phyloP scores from a whole-genome alignment of 768 basidiomycete genomes.

The Pholiota microspora region DNA sequence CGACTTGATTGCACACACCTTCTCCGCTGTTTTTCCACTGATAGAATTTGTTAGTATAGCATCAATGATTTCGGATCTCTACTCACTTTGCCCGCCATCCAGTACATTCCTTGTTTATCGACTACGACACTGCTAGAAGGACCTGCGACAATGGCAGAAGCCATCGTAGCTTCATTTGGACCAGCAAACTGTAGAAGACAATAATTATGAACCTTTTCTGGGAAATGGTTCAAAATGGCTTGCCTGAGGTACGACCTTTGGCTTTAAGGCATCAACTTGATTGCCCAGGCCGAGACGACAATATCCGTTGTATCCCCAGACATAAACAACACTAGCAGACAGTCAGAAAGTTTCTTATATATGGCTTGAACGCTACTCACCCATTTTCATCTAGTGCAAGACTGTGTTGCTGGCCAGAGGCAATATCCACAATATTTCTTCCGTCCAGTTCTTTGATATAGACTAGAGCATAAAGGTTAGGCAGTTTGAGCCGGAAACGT shows the following conservation, averaged over 20 bases:
- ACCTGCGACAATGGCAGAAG: constrained; percentile 66
- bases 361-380: constrained; percentile 33
- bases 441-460: constrained; percentile 74
- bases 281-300: constrained; percentile 88
- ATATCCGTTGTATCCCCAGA: constrained; percentile 91
- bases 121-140: constrained; percentile 82
- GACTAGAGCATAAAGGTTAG: constrained; percentile 36
- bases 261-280: constrained; percentile 77
- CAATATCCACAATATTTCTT: constrained; percentile 77
- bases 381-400: constrained; percentile 79
- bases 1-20: constrained; percentile 44
- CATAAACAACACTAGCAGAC: constrained; percentile 61
- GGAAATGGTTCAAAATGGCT: constrained; percentile 2
- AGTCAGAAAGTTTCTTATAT: neutral
- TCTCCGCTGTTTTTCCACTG: constrained; percentile 97
- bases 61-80: neutral
- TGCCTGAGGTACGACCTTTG: constrained; percentile 82
- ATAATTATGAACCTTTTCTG: neutral
- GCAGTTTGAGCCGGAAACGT: neutral
- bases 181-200: constrained; percentile 67
- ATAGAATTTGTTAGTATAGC: constrained; percentile 3
- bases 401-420: constrained; percentile 86
- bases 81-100: constrained; percentile 78
- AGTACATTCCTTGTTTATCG: constrained; percentile 85
- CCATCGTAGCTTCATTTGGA: constrained; percentile 63